phyloP scores from a whole-genome alignment of 2,329 filamentous ascomycete species.

The Mariannaea elegans region DNA sequence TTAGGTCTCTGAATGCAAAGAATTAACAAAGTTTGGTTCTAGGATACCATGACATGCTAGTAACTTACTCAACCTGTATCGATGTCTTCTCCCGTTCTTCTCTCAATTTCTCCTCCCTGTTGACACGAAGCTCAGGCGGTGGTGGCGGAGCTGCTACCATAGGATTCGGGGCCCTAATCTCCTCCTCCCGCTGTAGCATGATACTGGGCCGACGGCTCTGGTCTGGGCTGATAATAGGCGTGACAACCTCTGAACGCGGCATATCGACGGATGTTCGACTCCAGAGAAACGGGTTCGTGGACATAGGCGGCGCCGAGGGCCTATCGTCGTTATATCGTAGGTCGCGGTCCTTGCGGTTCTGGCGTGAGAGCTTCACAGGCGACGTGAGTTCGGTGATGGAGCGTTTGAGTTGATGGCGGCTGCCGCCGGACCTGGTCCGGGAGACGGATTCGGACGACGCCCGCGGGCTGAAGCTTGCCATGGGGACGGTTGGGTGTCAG shows the following conservation, averaged over 20 bases:
- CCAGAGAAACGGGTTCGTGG: conserved; percentile 41
- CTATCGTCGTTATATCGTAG: conserved; percentile 42
- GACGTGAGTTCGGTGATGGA: conserved; percentile 65
- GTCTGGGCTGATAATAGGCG: conserved; percentile 54
- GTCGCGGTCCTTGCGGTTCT: conserved; percentile 40
- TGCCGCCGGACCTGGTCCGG: conserved; percentile 39
- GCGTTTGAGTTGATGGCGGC: conserved; percentile 62
- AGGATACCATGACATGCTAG: neutral
- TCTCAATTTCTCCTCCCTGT: conserved; percentile 50
- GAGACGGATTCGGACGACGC: conserved; percentile 37
- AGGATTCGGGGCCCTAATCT: conserved; percentile 27
- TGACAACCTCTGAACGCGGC: conserved; percentile 55
- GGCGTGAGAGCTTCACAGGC: conserved; percentile 53
- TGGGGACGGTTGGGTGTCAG: conserved; percentile 19
- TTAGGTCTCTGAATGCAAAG: conserved; percentile 54
- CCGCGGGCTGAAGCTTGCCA: conserved; percentile 37
- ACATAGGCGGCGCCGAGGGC: conserved; percentile 28
- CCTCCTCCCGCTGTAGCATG: conserved; percentile 44
- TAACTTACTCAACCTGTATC: conserved; percentile 44
- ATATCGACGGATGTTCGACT: conserved; percentile 56
- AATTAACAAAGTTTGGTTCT: conserved; percentile 32
- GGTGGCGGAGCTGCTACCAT: conserved; percentile 3
- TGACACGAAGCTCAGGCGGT: conserved; percentile 33
- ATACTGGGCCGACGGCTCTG: conserved; percentile 55
- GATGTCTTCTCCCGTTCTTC: conserved; percentile 49